phyloP scores from a whole-genome alignment of 805 yeast genomes.

The Saccharomycopsis guyanensis region DNA sequence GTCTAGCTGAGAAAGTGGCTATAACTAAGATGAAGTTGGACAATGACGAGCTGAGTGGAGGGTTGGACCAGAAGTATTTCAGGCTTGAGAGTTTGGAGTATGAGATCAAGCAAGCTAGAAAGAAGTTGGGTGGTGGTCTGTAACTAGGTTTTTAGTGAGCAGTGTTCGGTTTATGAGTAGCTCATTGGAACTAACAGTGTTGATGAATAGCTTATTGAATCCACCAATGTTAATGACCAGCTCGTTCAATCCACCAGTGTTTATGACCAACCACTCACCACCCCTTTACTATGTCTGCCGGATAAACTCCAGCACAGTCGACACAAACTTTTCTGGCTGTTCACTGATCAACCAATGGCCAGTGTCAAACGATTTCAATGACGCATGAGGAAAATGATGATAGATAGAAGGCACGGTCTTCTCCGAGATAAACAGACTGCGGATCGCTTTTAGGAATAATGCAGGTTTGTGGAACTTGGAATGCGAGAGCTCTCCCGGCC shows the following conservation, averaged over 20 bases:
- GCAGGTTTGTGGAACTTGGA: slow-evolving; percentile 29
- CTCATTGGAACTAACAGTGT: no score
- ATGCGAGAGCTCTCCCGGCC: slow-evolving; percentile 28
- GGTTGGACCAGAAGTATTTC: slow-evolving; percentile 4
- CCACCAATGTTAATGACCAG: no score
- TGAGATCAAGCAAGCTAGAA: slow-evolving; percentile 11
- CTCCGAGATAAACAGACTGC: slow-evolving; percentile 35
- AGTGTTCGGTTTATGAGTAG: no score
- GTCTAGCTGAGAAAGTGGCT: not conserved
- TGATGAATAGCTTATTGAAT: no score
- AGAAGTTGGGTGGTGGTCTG: not conserved
- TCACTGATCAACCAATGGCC: slow-evolving; percentile 28
- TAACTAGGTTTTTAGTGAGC: not conserved
- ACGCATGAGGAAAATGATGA: slow-evolving; percentile 24
- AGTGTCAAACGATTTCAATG: slow-evolving; percentile 25
- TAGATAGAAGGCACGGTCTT: slow-evolving; percentile 23
- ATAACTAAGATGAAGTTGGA: not conserved
- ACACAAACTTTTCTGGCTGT: slow-evolving; percentile 16
- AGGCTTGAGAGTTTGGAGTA: slow-evolving; percentile 8
- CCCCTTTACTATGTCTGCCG: no score
- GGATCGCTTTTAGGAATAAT: slow-evolving; percentile 37
- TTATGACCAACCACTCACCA: no score
- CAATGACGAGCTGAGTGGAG: not conserved
- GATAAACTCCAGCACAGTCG: slow-evolving; percentile 13
- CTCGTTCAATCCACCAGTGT: no score